Base-by-base conservation (phyloP, 306 rosid genomes). In the Amphicarpaea edgeworthii region DNA sequence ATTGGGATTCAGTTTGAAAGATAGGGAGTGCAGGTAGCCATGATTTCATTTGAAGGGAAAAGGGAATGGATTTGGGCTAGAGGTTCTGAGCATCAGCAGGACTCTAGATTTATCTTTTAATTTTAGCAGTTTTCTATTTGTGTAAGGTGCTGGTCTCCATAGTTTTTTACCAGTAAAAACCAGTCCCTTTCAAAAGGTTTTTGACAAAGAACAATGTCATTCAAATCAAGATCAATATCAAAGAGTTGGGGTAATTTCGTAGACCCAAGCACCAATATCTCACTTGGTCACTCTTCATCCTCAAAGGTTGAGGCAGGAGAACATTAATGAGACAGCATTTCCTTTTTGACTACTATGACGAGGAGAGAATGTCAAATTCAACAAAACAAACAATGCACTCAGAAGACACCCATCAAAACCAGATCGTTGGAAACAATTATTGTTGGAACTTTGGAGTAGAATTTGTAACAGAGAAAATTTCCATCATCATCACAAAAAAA, bases 191-290 rank as follows among this genome's bases (percentile, higher is more conserved):
- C 43, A 32, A 20, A 20, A 74, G 23, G 34, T n/a, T 37, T 19
- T 9, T 17, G 63, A 30, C 43, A 30, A n/a, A 12, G 43, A 70
- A 59, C 41, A 80, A 73, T 9, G 10, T 46, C 69, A 75, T 30
- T 23, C 21, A 32, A 41, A 63, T 20, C 28, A 46, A 79, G 24
- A 60, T 19, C n/a, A 1, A 20, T 26, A 15, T 66, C 45, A 20
- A 26, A 50, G 37, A 28, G 37, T 20, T 15, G 26, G 26, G 14
- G 24, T 41, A 54, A 61, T 41, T 81, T 40, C 14, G 12, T 12
- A 57, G 45, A 47, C 76, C 49, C 17, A 17, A 74, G 62, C 78
- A 12, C 49, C 23, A 15, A 3, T 5, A 30, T 47, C 21, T 43
- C 51, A 23, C 63, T 43, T 28, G 8, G 32, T 55, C 34, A 55